Percentiles rank a stretch among this genome's conserved stretches.
These are phyloP conservation scores for Colletotrichum destructivum DNA, from an alignment of 2,329 filamentous ascomycete genomes.

Conservation along the genomic window DNA sequence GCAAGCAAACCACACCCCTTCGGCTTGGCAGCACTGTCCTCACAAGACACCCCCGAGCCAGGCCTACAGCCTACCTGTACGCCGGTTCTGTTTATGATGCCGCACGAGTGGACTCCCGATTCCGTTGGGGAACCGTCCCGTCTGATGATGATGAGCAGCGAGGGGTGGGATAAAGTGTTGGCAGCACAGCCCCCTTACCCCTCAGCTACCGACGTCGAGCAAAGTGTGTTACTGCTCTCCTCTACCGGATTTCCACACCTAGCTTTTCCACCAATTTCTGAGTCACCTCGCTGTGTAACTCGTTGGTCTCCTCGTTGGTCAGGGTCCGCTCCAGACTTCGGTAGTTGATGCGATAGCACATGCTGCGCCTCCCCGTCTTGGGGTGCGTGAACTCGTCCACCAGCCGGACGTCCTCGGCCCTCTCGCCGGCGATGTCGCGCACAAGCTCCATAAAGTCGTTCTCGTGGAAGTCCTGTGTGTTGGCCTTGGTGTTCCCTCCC, in stretches of 20 bases:
- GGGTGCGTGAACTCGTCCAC: constrained; percentile 92
- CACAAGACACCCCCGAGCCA: constrained; percentile 21
- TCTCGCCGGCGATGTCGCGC: constrained; percentile 83
- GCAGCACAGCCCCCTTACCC: constrained; percentile 42
- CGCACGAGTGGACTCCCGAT: constrained; percentile 11
- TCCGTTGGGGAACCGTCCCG: constrained; percentile 19
- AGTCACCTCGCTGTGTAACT: constrained; percentile 79
- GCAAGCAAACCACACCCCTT: not conserved
- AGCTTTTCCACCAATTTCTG: constrained; percentile 77
- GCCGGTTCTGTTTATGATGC: constrained; percentile 15
- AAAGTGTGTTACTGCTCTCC: constrained; percentile 3
- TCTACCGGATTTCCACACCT: constrained; percentile 80
- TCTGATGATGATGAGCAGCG: constrained; percentile 31
- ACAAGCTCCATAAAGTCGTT: constrained; percentile 99
- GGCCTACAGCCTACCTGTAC: constrained; percentile 2
- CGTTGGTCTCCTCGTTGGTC: constrained; percentile 85
- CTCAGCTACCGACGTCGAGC: constrained; percentile 27
- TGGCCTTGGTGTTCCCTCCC: constrained; percentile 60
- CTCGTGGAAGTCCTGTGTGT: constrained; percentile 79
- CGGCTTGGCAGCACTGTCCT: constrained; percentile 5
- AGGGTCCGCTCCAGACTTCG: constrained; percentile 92
- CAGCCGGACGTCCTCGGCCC: constrained; percentile 88
- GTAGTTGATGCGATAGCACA: constrained; percentile 96
- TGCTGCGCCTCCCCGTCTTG: constrained; percentile 84
- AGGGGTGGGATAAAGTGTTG: constrained; percentile 1